Percentiles rank a stretch among this genome's conserved stretches.
These are phyloP conservation scores for Colletotrichum cereale DNA, from an alignment of 2,329 filamentous ascomycete species.

Conservation along the genomic window DNA sequence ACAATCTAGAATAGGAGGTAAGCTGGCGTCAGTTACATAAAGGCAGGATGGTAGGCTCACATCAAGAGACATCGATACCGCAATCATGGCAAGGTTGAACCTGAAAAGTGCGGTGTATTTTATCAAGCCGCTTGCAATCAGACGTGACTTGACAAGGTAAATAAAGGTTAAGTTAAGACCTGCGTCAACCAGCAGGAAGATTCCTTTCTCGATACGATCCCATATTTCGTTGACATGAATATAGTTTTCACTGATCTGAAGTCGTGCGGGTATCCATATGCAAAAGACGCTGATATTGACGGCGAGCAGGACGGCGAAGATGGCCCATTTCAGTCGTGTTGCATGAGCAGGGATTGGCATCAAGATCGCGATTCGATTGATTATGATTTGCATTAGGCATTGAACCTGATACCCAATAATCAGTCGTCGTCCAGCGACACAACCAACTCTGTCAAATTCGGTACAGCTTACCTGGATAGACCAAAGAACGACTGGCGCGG, in stretches of 20 bases:
- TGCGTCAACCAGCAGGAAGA: conserved; percentile 61
- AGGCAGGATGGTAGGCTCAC: conserved; percentile 27
- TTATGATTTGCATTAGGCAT: conserved; percentile 64
- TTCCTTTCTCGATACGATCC: conserved; percentile 62
- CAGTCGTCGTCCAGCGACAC: neutral
- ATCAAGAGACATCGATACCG: conserved; percentile 46
- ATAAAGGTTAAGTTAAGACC: conserved; percentile 62
- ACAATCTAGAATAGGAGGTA: neutral
- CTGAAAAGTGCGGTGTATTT: conserved; percentile 61
- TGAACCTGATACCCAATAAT: conserved; percentile 47
- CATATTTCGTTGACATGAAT: conserved; percentile 60
- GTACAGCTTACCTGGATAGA: conserved; percentile 16
- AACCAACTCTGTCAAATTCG: accelerated
- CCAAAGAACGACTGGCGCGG: conserved; percentile 23
- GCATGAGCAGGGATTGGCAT: conserved; percentile 54
- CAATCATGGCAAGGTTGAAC: conserved; percentile 46
- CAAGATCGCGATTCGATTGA: conserved; percentile 62
- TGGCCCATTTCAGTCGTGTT: conserved; percentile 57
- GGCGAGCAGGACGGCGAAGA: conserved; percentile 54
- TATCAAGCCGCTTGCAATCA: conserved; percentile 60
- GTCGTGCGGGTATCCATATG: conserved; percentile 63
- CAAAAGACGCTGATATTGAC: conserved; percentile 64
- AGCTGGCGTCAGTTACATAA: neutral
- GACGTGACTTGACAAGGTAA: conserved; percentile 56
- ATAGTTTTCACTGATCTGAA: conserved; percentile 54